phyloP scores from a whole-genome alignment of 371 early-diverging fungal species.

The Cokeromyces recurvatus region DNA sequence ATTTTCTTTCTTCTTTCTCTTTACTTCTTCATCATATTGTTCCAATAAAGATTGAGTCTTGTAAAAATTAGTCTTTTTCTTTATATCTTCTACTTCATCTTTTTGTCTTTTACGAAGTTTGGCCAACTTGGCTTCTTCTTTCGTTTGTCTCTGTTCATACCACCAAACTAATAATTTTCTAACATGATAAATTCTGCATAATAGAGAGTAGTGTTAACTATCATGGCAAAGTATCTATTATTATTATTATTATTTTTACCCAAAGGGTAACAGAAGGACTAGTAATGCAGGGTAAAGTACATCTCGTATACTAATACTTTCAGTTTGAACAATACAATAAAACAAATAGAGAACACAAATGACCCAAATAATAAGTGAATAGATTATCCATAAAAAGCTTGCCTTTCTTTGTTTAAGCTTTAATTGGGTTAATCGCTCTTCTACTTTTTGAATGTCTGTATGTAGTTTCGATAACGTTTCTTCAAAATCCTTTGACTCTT shows the following conservation, averaged over 20 bases:
- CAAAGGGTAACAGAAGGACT: slow-evolving; percentile 30
- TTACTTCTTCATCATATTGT: slow-evolving; percentile 62
- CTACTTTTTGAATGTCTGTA: slow-evolving; percentile 66
- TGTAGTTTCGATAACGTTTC: slow-evolving; percentile 76
- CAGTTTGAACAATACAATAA: no score
- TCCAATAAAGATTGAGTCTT: slow-evolving; percentile 88
- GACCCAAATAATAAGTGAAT: slow-evolving; percentile 64
- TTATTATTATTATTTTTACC: slow-evolving; percentile 6
- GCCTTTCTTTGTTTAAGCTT: slow-evolving; percentile 61
- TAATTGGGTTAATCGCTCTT: slow-evolving; percentile 59
- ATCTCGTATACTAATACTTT: no score
- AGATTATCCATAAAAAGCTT: slow-evolving; percentile 65
- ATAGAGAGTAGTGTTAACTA: background rate
- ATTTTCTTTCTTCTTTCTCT: slow-evolving; percentile 17
- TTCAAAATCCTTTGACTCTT: slow-evolving; percentile 74
- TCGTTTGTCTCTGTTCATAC: slow-evolving; percentile 56
- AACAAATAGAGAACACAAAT: slow-evolving; percentile 50
- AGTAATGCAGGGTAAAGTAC: no score
- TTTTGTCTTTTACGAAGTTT: slow-evolving; percentile 55
- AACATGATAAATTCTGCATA: slow-evolving; percentile 44
- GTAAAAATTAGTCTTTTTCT: slow-evolving; percentile 85
- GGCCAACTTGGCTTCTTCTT: slow-evolving; percentile 51
- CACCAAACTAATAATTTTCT: slow-evolving; percentile 49
- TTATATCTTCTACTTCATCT: slow-evolving; percentile 80
- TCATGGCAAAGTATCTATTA: background rate